phyloP scores from a whole-genome alignment of 129 eudicot genomes.

The Pittosporum tobira region DNA sequence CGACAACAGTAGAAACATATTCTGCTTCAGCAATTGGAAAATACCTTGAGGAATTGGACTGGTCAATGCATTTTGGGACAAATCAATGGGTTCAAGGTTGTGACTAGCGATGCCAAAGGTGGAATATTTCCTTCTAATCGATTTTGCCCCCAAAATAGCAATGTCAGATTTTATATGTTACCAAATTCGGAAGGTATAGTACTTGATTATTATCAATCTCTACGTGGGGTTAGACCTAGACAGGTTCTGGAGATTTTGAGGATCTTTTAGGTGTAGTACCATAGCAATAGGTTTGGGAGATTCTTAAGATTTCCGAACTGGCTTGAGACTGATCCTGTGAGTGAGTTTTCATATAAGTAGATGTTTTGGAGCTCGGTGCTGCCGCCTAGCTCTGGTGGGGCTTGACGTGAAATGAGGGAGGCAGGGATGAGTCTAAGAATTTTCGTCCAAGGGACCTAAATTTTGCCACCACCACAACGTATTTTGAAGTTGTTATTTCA shows the following conservation, averaged over 20 bases:
- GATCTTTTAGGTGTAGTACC: no score
- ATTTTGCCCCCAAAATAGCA: conserved; percentile 72
- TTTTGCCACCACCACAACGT: no score
- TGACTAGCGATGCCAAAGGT: conserved; percentile 41
- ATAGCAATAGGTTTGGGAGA: conserved; percentile 52
- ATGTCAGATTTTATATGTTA: conserved; percentile 51
- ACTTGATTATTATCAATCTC: conserved; percentile 84
- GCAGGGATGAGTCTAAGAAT: no score
- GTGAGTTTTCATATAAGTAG: conserved; percentile 73
- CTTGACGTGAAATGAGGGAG: conserved; percentile 74
- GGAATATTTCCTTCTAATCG: conserved; percentile 72
- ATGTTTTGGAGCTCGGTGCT: conserved; percentile 56
- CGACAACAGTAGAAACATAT: conserved; percentile 50
- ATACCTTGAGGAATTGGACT: conserved; percentile 70
- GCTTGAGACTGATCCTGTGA: conserved; percentile 66
- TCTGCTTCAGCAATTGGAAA: conserved; percentile 50
- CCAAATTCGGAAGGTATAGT: conserved; percentile 68
- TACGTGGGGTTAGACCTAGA: conserved; percentile 57
- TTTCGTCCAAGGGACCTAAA: no score
- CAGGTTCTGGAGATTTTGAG: no score
- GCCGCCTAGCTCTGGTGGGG: conserved; percentile 77
- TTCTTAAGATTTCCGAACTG: conserved; percentile 47
- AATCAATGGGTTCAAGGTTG: conserved; percentile 60
- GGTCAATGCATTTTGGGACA: conserved; percentile 60
- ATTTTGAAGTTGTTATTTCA: no score